A percentile compares a stretch with the other conserved stretches of the same genome.
Conservation (phyloP, 176 grass and related monocot genomes). For the Phoenix dactylifera region DNA sequence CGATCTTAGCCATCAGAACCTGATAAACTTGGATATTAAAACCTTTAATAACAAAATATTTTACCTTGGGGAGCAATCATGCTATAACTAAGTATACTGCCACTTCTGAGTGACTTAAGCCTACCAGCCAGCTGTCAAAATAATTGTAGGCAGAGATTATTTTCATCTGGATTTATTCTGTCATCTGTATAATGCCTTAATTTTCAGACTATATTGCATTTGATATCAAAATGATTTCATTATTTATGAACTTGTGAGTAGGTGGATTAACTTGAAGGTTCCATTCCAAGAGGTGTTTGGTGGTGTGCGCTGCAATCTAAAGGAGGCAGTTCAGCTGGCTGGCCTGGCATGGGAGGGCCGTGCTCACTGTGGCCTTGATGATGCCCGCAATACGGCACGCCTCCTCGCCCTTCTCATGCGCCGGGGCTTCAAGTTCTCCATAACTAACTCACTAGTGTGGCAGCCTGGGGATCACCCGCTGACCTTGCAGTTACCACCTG, state of each 20-base stretch:
- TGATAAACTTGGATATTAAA: too few relatives aligned
- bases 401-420: slow-evolving; percentile 77
- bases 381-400: slow-evolving; percentile 85
- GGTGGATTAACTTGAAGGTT: slow-evolving; percentile 98
- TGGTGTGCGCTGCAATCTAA: slow-evolving; percentile 65
- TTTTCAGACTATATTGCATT: too few relatives aligned
- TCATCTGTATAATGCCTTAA: too few relatives aligned
- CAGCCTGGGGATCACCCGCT: slow-evolving; percentile 22
- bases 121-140: too few relatives aligned
- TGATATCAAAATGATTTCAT: background rate
- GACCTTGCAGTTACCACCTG: slow-evolving; percentile 26
- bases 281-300: slow-evolving; percentile 76
- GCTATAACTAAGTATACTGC: too few relatives aligned
- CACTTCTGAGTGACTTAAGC: too few relatives aligned
- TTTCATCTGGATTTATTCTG: too few relatives aligned
- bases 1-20: too few relatives aligned
- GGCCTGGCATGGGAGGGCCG: slow-evolving; percentile 92
- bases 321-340: slow-evolving; percentile 77
- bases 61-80: too few relatives aligned
- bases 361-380: slow-evolving; percentile 84
- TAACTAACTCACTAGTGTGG: slow-evolving; percentile 63
- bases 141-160: too few relatives aligned
- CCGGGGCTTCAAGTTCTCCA: slow-evolving; percentile 77
- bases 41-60: too few relatives aligned
- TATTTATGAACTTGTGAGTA: slow-evolving; percentile 17